Evolutionary conservation across 2,329 filamentous ascomycete genomes (phyloP).

Genomic region (Orbilia javanica): DNA sequence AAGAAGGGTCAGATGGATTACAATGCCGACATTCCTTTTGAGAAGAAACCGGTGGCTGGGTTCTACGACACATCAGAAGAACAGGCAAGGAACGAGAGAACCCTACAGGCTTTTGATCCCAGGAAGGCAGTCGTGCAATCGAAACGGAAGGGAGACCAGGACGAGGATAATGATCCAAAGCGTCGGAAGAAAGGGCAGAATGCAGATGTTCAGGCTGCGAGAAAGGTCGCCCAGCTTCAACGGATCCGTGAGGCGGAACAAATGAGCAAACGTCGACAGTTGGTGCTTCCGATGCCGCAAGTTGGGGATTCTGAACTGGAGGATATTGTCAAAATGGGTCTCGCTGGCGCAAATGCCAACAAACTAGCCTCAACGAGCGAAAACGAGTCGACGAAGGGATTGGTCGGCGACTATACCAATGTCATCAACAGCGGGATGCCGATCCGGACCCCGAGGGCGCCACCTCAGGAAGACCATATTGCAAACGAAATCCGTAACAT

Average conservation of each 20-base stretch:
- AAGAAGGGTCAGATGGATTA: constrained; percentile 99
- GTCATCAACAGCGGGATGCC: constrained; percentile 81
- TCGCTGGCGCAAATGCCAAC: constrained; percentile 88
- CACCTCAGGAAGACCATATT: constrained; percentile 92
- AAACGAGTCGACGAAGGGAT: constrained; percentile 83
- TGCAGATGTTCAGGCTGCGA: constrained; percentile 75
- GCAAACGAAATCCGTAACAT: constrained; percentile 98
- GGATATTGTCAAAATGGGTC: constrained; percentile 98
- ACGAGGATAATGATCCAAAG: constrained; percentile 79
- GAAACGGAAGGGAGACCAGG: constrained; percentile 91
- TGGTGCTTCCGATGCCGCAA: constrained; percentile 89
- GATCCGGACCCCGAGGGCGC: constrained; percentile 90
- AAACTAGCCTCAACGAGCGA: constrained; percentile 80
- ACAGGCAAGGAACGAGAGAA: constrained; percentile 80
- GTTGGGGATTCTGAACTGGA: constrained; percentile 93
- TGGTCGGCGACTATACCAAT: constrained; percentile 87
- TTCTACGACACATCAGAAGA: constrained; percentile 96
- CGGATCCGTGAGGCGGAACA: constrained; percentile 96
- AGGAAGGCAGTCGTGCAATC: constrained; percentile 87
- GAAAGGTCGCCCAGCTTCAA: constrained; percentile 93
- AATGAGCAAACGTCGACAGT: constrained; percentile 86
- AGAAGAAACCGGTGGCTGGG: constrained; percentile 86
- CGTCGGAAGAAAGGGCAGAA: constrained; percentile 81
- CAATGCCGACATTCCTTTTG: constrained; percentile 98
- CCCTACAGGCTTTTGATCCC: constrained; percentile 88